Percentiles rank a stretch among this genome's conserved stretches.
These are phyloP conservation scores for Trichoderma afroharzianum DNA, from an alignment of 2,329 filamentous ascomycete genomes.

Conservation along the genomic window DNA sequence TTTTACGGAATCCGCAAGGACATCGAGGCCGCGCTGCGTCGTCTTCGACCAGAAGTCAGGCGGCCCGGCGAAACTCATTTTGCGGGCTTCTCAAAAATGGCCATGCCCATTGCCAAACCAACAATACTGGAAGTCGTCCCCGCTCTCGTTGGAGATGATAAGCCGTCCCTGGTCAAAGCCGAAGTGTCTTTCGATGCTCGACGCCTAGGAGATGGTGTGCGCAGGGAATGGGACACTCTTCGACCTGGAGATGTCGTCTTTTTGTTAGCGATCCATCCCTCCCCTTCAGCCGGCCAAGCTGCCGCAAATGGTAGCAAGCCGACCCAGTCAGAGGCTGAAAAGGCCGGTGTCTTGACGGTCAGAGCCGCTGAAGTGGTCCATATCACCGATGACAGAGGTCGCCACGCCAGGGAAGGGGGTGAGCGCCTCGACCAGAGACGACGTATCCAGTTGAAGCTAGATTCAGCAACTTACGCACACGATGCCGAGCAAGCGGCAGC, in stretches of 20 bases:
- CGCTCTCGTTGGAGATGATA: slow-evolving; percentile 75
- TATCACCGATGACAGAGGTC: slow-evolving; percentile 80
- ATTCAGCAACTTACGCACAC: slow-evolving; percentile 70
- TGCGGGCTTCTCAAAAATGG: slow-evolving; percentile 86
- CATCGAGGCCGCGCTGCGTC: slow-evolving; percentile 76
- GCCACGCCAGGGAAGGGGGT: slow-evolving; percentile 60
- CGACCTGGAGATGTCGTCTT: slow-evolving; percentile 87
- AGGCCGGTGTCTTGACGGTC: slow-evolving; percentile 65
- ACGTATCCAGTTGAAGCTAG: slow-evolving; percentile 75
- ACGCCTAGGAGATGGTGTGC: slow-evolving; percentile 69
- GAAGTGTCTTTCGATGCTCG: slow-evolving; percentile 84
- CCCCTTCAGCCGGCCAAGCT: slow-evolving; percentile 46
- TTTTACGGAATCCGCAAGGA: slow-evolving; percentile 94
- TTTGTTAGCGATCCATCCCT: slow-evolving; percentile 69
- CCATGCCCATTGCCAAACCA: slow-evolving; percentile 78
- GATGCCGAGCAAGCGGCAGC: slow-evolving; percentile 65
- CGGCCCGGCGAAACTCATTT: slow-evolving; percentile 68
- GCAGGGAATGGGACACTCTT: slow-evolving; percentile 85
- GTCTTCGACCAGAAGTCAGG: slow-evolving; percentile 66
- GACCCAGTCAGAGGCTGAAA: slow-evolving; percentile 49
- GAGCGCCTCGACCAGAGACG: slow-evolving; percentile 63
- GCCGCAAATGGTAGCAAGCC: slow-evolving; percentile 48
- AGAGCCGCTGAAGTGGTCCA: slow-evolving; percentile 83
- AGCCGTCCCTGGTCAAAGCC: slow-evolving; percentile 79
- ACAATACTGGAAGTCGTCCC: slow-evolving; percentile 83